Conservation (phyloP, 2,329 filamentous ascomycete genomes). For the Aurifilum marmelostoma region DNA sequence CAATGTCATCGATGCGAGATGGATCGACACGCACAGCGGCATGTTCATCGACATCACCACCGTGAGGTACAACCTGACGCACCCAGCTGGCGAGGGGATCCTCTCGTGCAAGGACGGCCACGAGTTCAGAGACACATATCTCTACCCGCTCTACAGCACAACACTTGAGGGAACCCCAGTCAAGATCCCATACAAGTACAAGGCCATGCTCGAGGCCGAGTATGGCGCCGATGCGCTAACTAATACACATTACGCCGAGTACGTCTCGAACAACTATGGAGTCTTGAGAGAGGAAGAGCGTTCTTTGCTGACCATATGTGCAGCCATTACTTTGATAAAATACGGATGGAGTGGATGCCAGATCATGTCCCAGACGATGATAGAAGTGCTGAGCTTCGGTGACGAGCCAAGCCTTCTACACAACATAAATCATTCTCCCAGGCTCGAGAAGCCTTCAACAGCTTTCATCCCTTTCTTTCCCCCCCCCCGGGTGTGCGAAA, state of each 20-base stretch:
- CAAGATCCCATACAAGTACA: slow-evolving; percentile 67
- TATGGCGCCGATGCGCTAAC: slow-evolving; percentile 58
- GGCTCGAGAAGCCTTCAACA: not conserved
- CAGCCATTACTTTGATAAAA: slow-evolving; percentile 48
- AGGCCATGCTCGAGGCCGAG: slow-evolving; percentile 60
- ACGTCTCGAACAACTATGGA: slow-evolving; percentile 34
- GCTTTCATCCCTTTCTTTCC: not conserved
- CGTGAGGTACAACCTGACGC: slow-evolving; percentile 51
- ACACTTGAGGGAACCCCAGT: slow-evolving; percentile 68
- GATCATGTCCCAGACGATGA: slow-evolving; percentile 9
- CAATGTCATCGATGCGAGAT: slow-evolving; percentile 53
- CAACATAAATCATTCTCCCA: no score
- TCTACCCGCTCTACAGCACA: slow-evolving; percentile 72
- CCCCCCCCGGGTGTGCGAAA: not conserved
- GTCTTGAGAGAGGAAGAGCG: not conserved
- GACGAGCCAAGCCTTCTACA: not conserved
- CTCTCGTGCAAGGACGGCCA: slow-evolving; percentile 56
- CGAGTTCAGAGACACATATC: slow-evolving; percentile 56
- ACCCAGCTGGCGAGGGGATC: slow-evolving; percentile 48
- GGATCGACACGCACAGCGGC: slow-evolving; percentile 52
- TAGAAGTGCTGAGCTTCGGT: not conserved
- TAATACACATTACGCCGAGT: slow-evolving; percentile 57
- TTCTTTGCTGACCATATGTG: slow-evolving; percentile 28
- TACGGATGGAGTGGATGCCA: slow-evolving; percentile 41
- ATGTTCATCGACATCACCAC: slow-evolving; percentile 57